Evolutionary conservation across 2,329 filamentous ascomycete genomes (phyloP), one percentile per base, ranked within the genome.

Genomic region (Monilinia laxa): DNA sequence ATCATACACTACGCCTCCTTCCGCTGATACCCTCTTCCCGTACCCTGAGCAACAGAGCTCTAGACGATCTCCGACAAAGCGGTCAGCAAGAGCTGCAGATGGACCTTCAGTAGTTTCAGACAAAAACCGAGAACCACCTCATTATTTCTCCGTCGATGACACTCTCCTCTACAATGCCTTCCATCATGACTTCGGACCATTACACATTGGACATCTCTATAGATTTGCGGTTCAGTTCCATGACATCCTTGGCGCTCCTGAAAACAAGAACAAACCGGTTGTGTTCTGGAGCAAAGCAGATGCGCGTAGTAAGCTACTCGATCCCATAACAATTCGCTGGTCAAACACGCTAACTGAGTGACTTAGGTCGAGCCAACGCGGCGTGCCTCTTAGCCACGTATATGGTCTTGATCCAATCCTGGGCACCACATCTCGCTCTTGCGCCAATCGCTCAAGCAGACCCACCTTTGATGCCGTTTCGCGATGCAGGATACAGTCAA

Each of bases 381-480:
- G 93, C 95, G 38, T 97, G 93, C 77, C 85, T 99, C 75, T 86
- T 99, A 56, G 94, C 95, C 65, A 97, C 93, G 81, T 99, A 99
- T 81, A 98, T 99, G 93, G 93, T 99, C 54, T 81, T 99, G 71
- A 97, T 99, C 73, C 95, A 99, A 80, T 92, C 91, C 53, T 99
- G 95, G 95, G 92, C 95, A 57, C 95, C 95, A 63, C 95, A 99
- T 81, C 83, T 98, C 74, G 95, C 95, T 45, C 85, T 99, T 53
- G 94, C 94, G 16, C 95, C 95, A 18, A 96, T 99, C 76, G 92
- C 95, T 9, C 95, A 99, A 80, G 90, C 96, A 75, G 95, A 99
- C 76, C 95, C 95, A 55, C 95, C 95, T 31, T 86, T 97, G 82
- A 99, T 99, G 95, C 95, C 95, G 14, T 99, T 99, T 85, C 88